Base-by-base conservation (phyloP, 352 stramenopile species). In the Globisporangium viniferum region DNA sequence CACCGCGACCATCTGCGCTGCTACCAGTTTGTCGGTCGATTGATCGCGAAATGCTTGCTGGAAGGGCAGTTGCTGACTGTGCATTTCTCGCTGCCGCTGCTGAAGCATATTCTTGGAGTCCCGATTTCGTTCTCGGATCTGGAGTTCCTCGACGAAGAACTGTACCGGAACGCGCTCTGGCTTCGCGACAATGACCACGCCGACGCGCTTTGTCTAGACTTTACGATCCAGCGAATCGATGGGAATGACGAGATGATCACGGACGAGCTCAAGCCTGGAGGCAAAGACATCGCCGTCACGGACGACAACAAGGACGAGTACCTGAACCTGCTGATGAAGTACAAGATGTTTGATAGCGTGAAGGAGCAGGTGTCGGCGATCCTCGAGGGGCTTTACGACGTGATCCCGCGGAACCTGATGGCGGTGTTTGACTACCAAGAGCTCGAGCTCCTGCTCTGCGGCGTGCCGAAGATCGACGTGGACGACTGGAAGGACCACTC, bases 251-350 rank as follows among this genome's bases (percentile, higher is more conserved):
- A 69, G 1, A 67, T 92, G 24, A 67, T 89, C 35, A 90, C 81
- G 12, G 77, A 84, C 20, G 96, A 99, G 59, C 87, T 99, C 48
- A 98, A 97, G 74, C 86, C 86, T 22, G 88, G 86, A 36, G 97
- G 97, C 6, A 81, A 78, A n/a, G 79, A 97, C 65, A 92, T 98
- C 35, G 29, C 80, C 1, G 95, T 99, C 20, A 99, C 96, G 14
- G 91, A 91, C 29, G 86, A 87, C 15, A 99, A 99, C 80, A 97
- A 97, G 64, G 83, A 98, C 54, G 92, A 98, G 73, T 99, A 99
- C 78, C 81, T 99, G 15, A 77, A 96, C 41, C 75, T 97, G n/a
- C 87, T 98, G 58, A 87, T 98, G 31, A 92, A 97, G 65, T 97
- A 97, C 80, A 84, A 97, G 36, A 91, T 99, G 80, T 94, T 98